A percentile compares a stretch with the other conserved stretches of the same genome.
These are phyloP conservation scores for Tremella mesenterica DNA, from an alignment of 768 basidiomycete species.

Conservation along the genomic window DNA sequence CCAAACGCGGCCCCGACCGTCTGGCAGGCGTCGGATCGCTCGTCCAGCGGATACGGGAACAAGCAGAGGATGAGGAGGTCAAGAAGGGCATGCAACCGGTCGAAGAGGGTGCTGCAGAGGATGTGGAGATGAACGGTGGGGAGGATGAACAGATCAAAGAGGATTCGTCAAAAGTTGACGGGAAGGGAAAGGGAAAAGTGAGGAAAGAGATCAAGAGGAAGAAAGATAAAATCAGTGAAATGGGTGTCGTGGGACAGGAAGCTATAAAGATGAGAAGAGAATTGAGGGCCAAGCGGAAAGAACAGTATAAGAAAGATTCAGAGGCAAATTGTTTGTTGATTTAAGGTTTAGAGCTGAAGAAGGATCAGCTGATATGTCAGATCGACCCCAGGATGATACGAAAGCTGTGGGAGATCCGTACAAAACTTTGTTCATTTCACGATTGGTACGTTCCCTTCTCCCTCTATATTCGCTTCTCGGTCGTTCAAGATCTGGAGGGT, in stretches of 20 bases:
- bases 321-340: slow-evolving; percentile 60
- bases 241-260: slow-evolving; percentile 38
- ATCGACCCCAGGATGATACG: slow-evolving; percentile 83
- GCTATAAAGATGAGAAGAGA: slow-evolving; percentile 40
- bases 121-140: neutral
- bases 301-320: slow-evolving; percentile 42
- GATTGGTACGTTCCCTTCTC: slow-evolving; percentile 54
- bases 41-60: slow-evolving; percentile 65
- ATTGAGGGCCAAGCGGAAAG: slow-evolving; percentile 40
- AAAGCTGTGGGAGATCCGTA: slow-evolving; percentile 94
- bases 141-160: slow-evolving; percentile 12
- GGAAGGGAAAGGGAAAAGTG: slow-evolving; percentile 31
- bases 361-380: slow-evolving; percentile 51
- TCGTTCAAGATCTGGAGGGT: neutral
- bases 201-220: slow-evolving; percentile 61
- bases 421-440: slow-evolving; percentile 93
- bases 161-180: neutral
- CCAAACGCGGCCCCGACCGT: slow-evolving; percentile 60
- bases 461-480: neutral
- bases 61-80: slow-evolving; percentile 51
- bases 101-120: slow-evolving; percentile 2
- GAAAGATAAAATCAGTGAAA: slow-evolving; percentile 49
- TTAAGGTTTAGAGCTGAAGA: neutral
- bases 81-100: slow-evolving; percentile 18
- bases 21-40: slow-evolving; percentile 70